Conservation (phyloP, 1,139 yeast species). For the Candida tetrigidarum region DNA sequence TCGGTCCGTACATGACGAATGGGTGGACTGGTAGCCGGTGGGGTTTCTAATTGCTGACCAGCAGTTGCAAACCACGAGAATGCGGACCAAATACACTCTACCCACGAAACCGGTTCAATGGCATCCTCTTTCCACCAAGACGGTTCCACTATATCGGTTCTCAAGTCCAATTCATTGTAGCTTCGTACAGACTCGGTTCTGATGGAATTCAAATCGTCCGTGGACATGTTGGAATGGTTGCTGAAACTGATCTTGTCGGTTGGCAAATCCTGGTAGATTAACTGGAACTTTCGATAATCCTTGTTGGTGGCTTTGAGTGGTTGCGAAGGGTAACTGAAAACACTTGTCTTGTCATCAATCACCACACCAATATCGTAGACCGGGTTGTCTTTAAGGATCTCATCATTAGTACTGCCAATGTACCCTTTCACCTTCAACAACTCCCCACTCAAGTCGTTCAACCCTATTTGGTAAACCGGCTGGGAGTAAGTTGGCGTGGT, state of each 20-base stretch:
- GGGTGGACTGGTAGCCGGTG: neutral
- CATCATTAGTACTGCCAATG: slow-evolving; percentile 76
- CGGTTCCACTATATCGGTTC: slow-evolving; percentile 27
- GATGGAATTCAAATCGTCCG: slow-evolving; percentile 29
- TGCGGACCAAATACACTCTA: slow-evolving; percentile 71
- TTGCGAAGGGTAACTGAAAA: slow-evolving; percentile 11
- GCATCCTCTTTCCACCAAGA: slow-evolving; percentile 49
- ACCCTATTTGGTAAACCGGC: slow-evolving; percentile 69
- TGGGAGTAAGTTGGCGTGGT: slow-evolving; percentile 29
- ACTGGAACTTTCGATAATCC: slow-evolving; percentile 43
- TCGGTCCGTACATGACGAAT: slow-evolving; percentile 2
- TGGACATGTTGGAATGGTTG: slow-evolving; percentile 18
- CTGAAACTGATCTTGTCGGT: slow-evolving; percentile 11
- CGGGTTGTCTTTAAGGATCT: slow-evolving; percentile 58
- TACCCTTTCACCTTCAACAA: slow-evolving; percentile 36
- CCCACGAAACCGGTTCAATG: slow-evolving; percentile 62
- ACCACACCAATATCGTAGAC: slow-evolving; percentile 57
- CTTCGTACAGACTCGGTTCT: slow-evolving; percentile 23
- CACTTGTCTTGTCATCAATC: slow-evolving; percentile 17
- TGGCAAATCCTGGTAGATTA: slow-evolving; percentile 30
- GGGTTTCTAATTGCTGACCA: slow-evolving; percentile 45
- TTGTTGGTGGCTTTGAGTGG: slow-evolving; percentile 34
- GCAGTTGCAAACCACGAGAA: slow-evolving; percentile 88
- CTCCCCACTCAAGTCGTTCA: slow-evolving; percentile 50
- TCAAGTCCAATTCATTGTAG: slow-evolving; percentile 11